A percentile compares a stretch with the other conserved stretches of the same genome.
These are phyloP conservation scores for Trametes cubensis DNA, from an alignment of 768 basidiomycete species.

Conservation along the genomic window DNA sequence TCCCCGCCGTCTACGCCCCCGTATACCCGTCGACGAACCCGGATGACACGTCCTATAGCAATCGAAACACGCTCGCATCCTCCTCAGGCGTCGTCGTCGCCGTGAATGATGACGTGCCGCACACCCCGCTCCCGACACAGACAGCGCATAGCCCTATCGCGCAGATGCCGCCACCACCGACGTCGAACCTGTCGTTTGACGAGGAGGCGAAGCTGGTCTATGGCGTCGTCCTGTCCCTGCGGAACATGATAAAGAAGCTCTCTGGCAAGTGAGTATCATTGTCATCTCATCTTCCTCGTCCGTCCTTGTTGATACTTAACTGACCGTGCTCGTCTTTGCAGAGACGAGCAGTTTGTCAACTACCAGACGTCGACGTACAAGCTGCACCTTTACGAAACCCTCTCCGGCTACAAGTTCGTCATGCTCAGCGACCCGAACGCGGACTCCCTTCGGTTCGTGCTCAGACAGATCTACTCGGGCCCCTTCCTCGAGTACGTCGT, in stretches of 20 bases:
- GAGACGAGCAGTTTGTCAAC: conserved; percentile 89
- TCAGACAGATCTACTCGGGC: conserved; percentile 90
- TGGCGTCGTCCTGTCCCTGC: conserved; percentile 86
- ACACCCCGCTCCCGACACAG: conserved; percentile 26
- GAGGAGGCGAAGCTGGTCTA: conserved; percentile 98
- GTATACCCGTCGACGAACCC: conserved; percentile 56
- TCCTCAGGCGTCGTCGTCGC: conserved; percentile 72
- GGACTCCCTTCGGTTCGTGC: conserved; percentile 78
- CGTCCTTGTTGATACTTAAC: background rate
- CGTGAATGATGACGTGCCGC: conserved; percentile 46
- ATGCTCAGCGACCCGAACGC: conserved; percentile 87
- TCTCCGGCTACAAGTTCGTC: conserved; percentile 93
- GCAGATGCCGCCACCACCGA: conserved; percentile 43
- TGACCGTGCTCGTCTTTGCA: conserved; percentile 33
- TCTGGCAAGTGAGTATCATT: conserved; percentile 66
- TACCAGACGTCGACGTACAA: conserved; percentile 93
- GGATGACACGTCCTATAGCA: conserved; percentile 13
- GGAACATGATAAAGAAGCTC: conserved; percentile 95
- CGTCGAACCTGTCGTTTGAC: conserved; percentile 81
- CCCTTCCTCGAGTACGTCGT: conserved; percentile 95
- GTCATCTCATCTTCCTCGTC: background rate
- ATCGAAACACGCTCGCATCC: conserved; percentile 64
- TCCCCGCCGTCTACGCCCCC: conserved; percentile 79
- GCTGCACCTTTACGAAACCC: conserved; percentile 89
- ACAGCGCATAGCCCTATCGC: conserved; percentile 34